phyloP scores from a whole-genome alignment of 2,329 filamentous ascomycete genomes.

The Fusarium piperis region DNA sequence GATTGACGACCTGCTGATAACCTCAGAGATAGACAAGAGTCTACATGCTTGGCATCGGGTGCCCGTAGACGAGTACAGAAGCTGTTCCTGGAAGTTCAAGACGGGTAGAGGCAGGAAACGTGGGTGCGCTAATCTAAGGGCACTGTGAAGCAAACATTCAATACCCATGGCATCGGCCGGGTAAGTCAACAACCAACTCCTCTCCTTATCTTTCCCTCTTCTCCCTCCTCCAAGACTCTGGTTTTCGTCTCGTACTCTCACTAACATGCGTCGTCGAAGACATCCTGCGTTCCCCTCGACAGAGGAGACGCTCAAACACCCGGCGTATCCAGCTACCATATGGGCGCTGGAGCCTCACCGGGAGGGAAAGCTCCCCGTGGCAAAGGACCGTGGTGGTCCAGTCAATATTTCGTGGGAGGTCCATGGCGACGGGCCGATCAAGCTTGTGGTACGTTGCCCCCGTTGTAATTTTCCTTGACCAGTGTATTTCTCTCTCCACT shows the following conservation, averaged over 20 bases:
- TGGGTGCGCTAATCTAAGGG: not conserved
- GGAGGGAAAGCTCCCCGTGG: slow-evolving; percentile 70
- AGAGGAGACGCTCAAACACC: slow-evolving; percentile 70
- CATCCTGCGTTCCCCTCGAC: slow-evolving; percentile 52
- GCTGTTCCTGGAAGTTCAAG: not conserved
- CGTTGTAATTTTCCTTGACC: slow-evolving; percentile 5
- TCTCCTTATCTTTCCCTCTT: not conserved
- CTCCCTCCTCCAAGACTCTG: not conserved
- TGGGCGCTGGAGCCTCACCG: slow-evolving; percentile 76
- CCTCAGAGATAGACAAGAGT: not conserved
- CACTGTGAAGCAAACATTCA: slow-evolving; percentile 19
- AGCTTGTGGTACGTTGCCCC: slow-evolving; percentile 72
- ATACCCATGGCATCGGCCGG: slow-evolving; percentile 17
- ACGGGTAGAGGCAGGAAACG: not conserved
- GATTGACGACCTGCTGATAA: not conserved
- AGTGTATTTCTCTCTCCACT: slow-evolving; percentile 2
- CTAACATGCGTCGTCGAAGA: slow-evolving; percentile 21
- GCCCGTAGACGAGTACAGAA: not conserved
- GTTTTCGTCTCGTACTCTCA: not conserved
- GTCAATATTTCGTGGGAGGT: slow-evolving; percentile 82
- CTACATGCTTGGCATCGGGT: not conserved
- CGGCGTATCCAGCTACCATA: slow-evolving; percentile 71
- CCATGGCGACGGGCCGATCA: slow-evolving; percentile 77
- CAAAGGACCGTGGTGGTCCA: slow-evolving; percentile 76
- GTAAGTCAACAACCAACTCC: slow-evolving; percentile 18